Base-by-base conservation (phyloP, 1,284 basidiomycete species). In the Moesziomyces sp. region DNA sequence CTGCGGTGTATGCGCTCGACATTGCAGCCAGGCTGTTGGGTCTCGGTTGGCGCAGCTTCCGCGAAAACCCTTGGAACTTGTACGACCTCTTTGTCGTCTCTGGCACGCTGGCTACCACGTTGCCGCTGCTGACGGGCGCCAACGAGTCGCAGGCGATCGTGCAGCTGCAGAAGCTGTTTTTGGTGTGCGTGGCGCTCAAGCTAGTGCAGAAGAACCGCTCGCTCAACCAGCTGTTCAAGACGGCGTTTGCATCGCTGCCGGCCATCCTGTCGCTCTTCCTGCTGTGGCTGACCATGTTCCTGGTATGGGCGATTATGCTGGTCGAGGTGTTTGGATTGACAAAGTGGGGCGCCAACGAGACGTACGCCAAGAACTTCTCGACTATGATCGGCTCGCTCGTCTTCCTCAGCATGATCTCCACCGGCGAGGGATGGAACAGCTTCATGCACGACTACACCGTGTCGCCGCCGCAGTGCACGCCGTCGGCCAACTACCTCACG, bases 191-290 rank as follows among this genome's bases (percentile, higher is more conserved):
- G 53, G 91, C 93, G 0, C 91, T 98, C 87, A 99, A 99, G 85
- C 88, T 99, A 23, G 93, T 97, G 1, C 93, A 97, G 83, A 89
- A 92, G 52, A 92, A 91, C 66, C 91, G 94, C 79, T 90, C 90
- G 70, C 87, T 99, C 63, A 98, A 98, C 80, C 93, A 97, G 85
- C 87, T 99, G 19, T 98, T 98, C 89, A 97, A 97, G 86, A 97
- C 94, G 8, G 93, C 93, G 1, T 88, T 93, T 18, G 90, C 94
- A 46, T 94, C 93, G 85, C 86, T 97, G 33, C 93, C 93, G 0
- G 91, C 91, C 21, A 96, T 99, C 66, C 80, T 93, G 46, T 94
- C 91, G 77, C 87, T 98, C 65, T 88, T 98, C 74, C 88, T 90
- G 4, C 88, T 99, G 3, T 99, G 96, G 96, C 85, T 96, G 26